Base-by-base conservation (phyloP, 192 early-diverging fungal species). In the Phycomyces blakesleeanus region DNA sequence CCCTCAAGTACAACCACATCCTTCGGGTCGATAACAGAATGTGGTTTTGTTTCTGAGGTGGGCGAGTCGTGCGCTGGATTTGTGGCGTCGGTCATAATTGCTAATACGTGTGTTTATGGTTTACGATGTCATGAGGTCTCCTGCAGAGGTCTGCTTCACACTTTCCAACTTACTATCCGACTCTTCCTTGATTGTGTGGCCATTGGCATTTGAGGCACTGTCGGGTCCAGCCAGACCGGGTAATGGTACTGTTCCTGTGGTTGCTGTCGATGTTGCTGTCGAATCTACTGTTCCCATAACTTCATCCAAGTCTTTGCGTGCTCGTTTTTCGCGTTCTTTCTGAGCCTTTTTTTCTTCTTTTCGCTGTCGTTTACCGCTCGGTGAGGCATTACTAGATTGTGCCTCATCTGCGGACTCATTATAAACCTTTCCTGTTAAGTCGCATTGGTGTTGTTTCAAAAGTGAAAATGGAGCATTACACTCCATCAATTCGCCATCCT, bases 401-500 rank as follows among this genome's bases (percentile, higher is more conserved):
- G 24, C 81, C 74, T 0, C 71, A 71, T 16, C 24, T 61, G 56
- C 21, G 10, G 40, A 61, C 52, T 80, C 65, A 39, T 79, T 74
- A 18, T 61, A 55, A 21, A 58, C 40, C 12, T 66, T 67, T 14
- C 69, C 53, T 21, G 78, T 73, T 18, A 76, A 74, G 54, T 84
- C 81, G 63, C 92, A 93, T 8, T 78, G 75, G 58, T 93, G 91
- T 11, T 79, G 76, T 24, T 75, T 79, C 22, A 91, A 66, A 6
- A 94, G 72, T 5, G 81, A 76, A 60, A 92, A 87, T 7, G 91
- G 91, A 7, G 76, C 88, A 25, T 59, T 76, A 69, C 92, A 94
- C 59, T 86, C 83, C 25, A 74, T 78, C 64, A 86, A 79, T 5
- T 87, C 83, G 16, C 96, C 94, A 73, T 98, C 92, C 86, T 89